Evolutionary conservation across 1,139 yeast species (phyloP).

Genomic region (Candida albicans): DNA sequence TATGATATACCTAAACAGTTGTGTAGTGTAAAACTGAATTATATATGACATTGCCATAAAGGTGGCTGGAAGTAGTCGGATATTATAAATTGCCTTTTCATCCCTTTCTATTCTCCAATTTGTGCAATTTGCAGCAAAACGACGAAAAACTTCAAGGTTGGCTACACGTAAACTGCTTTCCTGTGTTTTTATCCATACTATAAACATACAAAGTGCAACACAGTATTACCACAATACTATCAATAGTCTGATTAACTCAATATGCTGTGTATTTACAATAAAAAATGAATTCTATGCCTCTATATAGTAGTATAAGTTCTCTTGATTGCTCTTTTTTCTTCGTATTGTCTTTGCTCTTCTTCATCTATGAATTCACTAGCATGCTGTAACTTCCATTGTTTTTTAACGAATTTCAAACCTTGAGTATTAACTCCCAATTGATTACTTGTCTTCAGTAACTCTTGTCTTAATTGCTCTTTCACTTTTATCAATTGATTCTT

Average conservation of each 20-base stretch:
- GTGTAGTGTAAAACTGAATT: no score
- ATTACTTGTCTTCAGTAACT: constrained; percentile 51
- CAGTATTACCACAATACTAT: background rate
- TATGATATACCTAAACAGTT: no score
- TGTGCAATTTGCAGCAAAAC: no score
- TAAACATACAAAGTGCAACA: background rate
- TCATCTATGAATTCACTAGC: constrained; percentile 74
- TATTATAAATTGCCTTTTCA: no score
- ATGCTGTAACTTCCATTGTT: constrained; percentile 80
- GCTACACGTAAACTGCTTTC: no score
- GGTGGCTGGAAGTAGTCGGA: no score
- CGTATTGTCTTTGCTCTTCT: constrained; percentile 54
- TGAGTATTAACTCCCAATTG: constrained; percentile 85
- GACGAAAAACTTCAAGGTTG: no score
- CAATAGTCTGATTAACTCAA: background rate
- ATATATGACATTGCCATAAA: no score
- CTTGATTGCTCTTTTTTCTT: constrained; percentile 61
- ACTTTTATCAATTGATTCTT: constrained; percentile 60
- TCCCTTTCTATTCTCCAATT: no score
- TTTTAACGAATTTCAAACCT: constrained; percentile 71
- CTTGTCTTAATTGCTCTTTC: constrained; percentile 54
- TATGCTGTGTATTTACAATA: background rate
- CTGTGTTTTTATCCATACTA: no score
- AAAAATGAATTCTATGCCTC: background rate
- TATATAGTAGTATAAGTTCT: constrained; percentile 55